These are phyloP conservation scores for Metarhizium guizhouense DNA, from an alignment of 2,329 filamentous ascomycete species.

Conservation along the genomic window DNA sequence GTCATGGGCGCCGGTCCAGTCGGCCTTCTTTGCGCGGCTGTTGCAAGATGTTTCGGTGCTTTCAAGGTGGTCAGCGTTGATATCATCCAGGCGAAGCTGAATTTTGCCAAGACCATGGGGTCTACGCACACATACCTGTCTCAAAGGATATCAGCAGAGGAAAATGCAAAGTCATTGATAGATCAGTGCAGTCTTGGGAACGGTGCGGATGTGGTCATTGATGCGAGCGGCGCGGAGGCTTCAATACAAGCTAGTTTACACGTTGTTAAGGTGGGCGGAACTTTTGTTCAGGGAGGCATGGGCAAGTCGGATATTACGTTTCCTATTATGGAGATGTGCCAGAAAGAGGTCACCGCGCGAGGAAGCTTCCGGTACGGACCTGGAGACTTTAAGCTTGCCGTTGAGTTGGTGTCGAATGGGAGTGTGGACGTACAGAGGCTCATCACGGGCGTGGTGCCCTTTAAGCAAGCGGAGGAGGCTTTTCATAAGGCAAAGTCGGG, in stretches of 20 bases:
- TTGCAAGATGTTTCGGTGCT: slow-evolving; percentile 76
- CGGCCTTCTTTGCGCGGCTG: slow-evolving; percentile 77
- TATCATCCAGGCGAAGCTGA: slow-evolving; percentile 69
- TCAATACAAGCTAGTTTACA: slow-evolving; percentile 62
- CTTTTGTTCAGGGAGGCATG: too few relatives aligned
- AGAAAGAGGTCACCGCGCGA: slow-evolving; percentile 36
- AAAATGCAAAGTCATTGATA: slow-evolving; percentile 62
- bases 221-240: slow-evolving; percentile 70
- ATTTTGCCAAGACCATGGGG: slow-evolving; percentile 65
- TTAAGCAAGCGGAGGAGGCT: too few relatives aligned
- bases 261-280: too few relatives aligned
- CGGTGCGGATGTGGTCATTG: slow-evolving; percentile 71
- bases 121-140: slow-evolving; percentile 46
- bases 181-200: slow-evolving; percentile 51
- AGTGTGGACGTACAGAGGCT: slow-evolving; percentile 74
- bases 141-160: too few relatives aligned
- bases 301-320: too few relatives aligned
- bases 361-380: slow-evolving; percentile 84
- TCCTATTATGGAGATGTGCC: too few relatives aligned
- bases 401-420: slow-evolving; percentile 64
- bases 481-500: too few relatives aligned
- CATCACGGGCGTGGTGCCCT: slow-evolving; percentile 45
- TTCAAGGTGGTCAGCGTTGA: slow-evolving; percentile 75
- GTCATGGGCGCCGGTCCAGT: slow-evolving; percentile 88
- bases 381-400: slow-evolving; percentile 78